phyloP scores from a whole-genome alignment of 169 alveolate genomes.

The Cryptosporidium viatorum region DNA sequence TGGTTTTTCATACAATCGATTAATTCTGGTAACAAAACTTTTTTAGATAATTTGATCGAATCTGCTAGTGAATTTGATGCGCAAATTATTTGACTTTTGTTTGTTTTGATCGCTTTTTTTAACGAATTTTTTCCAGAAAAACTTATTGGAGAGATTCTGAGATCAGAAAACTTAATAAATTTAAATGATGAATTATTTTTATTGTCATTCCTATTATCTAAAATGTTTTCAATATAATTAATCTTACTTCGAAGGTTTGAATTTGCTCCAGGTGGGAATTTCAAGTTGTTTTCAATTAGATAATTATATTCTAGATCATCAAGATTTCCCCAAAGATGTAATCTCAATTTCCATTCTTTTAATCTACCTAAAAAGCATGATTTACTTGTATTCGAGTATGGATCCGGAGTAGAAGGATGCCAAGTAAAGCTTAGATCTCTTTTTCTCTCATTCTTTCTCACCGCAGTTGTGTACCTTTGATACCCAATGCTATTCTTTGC shows the following conservation, averaged over 20 bases:
- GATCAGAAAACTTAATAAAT: not conserved
- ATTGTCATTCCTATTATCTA: not conserved
- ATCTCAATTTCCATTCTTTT: slow-evolving; percentile 61
- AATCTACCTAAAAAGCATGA: slow-evolving; percentile 71
- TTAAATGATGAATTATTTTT: not conserved
- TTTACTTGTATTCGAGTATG: slow-evolving; percentile 30
- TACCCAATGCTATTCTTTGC: slow-evolving; percentile 60
- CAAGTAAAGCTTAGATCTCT: slow-evolving; percentile 16
- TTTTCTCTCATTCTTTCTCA: slow-evolving; percentile 41
- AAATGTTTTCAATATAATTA: not conserved
- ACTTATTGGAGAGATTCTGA: slow-evolving; percentile 43
- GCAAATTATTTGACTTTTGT: not conserved
- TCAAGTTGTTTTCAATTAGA: slow-evolving; percentile 30
- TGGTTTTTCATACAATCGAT: not conserved
- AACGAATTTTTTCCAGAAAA: not conserved
- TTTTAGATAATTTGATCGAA: slow-evolving; percentile 6
- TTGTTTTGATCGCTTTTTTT: not conserved
- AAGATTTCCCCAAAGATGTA: slow-evolving; percentile 72
- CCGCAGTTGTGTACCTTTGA: slow-evolving; percentile 60
- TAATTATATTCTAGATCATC: slow-evolving; percentile 32
- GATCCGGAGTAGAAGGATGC: slow-evolving; percentile 72
- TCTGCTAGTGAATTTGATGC: slow-evolving; percentile 8
- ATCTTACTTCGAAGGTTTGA: not conserved
- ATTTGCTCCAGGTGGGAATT: slow-evolving; percentile 38
- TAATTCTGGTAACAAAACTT: slow-evolving; percentile 5